phyloP scores from a whole-genome alignment of 1,284 basidiomycete genomes.

The Stereum hirsutum region DNA sequence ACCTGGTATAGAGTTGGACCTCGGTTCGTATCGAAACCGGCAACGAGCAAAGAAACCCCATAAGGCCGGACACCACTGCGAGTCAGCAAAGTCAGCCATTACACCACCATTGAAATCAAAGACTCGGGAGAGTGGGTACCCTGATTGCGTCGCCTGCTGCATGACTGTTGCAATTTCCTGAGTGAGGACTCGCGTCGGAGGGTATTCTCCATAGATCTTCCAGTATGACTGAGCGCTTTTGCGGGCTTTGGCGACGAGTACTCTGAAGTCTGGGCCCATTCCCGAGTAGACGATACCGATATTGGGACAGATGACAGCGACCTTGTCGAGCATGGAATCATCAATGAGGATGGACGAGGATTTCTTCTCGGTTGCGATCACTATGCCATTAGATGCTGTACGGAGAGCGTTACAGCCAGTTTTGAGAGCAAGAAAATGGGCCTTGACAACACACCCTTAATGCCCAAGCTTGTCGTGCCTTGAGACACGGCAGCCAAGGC shows the following conservation, averaged over 20 bases:
- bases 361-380: conserved; percentile 99
- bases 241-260: conserved; percentile 88
- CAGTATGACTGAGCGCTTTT: conserved; percentile 99
- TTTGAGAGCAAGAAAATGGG: conserved; percentile 5
- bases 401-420: conserved; percentile 3
- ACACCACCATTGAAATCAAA: conserved; percentile 15
- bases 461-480: conserved; percentile 95
- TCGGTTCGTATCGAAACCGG: conserved; percentile 89
- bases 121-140: conserved; percentile 44
- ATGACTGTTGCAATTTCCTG: conserved; percentile 97
- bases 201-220: conserved; percentile 99
- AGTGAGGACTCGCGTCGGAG: conserved; percentile 93
- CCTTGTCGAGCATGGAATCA: conserved; percentile 95
- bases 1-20: conserved; percentile 97
- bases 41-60: conserved; percentile 93
- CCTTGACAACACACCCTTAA: conserved; percentile 68
- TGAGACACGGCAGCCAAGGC: conserved; percentile 95
- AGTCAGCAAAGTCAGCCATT: conserved; percentile 5
- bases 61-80: conserved; percentile 93
- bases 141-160: conserved; percentile 98
- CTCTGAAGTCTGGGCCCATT: conserved; percentile 98
- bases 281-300: conserved; percentile 99
- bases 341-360: conserved; percentile 95
- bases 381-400: conserved; percentile 94
- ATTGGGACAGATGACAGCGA: conserved; percentile 94